phyloP scores from a whole-genome alignment of 805 yeast species.

The Schizosaccharomyces octosporus region DNA sequence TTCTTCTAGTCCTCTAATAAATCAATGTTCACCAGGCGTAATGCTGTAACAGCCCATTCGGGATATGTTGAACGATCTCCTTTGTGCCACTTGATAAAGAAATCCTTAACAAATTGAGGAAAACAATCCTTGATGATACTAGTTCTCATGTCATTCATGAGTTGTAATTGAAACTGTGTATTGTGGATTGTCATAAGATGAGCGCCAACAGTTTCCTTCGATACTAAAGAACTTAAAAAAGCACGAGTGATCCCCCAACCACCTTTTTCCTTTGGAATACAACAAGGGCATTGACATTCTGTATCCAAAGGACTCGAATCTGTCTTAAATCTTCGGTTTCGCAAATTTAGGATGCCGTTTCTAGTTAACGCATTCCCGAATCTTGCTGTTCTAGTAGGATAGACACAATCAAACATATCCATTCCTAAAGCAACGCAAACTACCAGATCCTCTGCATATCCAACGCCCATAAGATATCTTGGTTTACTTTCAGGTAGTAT shows the following conservation, averaged over 20 bases:
- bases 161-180: slow-evolving; percentile 19
- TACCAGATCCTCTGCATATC: slow-evolving; percentile 23
- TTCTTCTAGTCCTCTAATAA: slow-evolving; percentile 6
- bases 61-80: slow-evolving; percentile 16
- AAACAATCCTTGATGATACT: slow-evolving; percentile 18
- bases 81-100: slow-evolving; percentile 14
- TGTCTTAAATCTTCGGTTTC: slow-evolving; percentile 14
- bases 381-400: slow-evolving; percentile 21
- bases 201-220: slow-evolving; percentile 22
- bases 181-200: slow-evolving; percentile 21
- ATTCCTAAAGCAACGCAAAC: slow-evolving; percentile 24
- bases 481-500: slow-evolving; percentile 20
- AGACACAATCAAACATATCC: slow-evolving; percentile 23
- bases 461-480: slow-evolving; percentile 24
- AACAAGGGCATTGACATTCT: slow-evolving; percentile 20
- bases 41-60: slow-evolving; percentile 21
- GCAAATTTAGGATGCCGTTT: slow-evolving; percentile 16
- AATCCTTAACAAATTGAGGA: slow-evolving; percentile 16
- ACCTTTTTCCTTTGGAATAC: slow-evolving; percentile 14
- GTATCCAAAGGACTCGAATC: slow-evolving; percentile 17
- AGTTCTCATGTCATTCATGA: slow-evolving; percentile 18
- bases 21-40: slow-evolving; percentile 15
- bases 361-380: slow-evolving; percentile 22
- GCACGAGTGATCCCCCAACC: slow-evolving; percentile 19
- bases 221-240: slow-evolving; percentile 15